Conservation (phyloP, 257 asterid species). For the Ehretia macrophylla region DNA sequence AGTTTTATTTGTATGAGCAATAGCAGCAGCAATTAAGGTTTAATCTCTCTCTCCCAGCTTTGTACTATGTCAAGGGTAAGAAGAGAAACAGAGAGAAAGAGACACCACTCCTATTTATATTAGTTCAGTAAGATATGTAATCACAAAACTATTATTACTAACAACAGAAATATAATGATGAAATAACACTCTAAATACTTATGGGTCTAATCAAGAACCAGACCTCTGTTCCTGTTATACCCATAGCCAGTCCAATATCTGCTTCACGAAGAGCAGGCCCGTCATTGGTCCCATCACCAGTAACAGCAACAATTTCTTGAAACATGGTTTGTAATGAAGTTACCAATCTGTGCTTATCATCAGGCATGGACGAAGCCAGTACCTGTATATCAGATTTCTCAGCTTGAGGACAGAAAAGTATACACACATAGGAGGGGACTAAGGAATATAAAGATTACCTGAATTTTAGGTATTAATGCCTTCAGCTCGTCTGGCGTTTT, state of each 20-base stretch:
- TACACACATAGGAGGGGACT: neutral
- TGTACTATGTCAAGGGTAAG: no score
- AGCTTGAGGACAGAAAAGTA: neutral
- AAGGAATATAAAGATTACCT: constrained; percentile 38
- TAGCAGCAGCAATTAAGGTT: no score
- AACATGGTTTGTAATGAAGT: constrained; percentile 56
- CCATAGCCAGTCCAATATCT: constrained; percentile 48
- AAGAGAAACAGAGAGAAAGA: no score
- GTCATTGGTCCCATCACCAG: constrained; percentile 48
- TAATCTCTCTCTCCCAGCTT: no score
- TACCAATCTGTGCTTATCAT: constrained; percentile 77
- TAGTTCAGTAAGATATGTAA: no score
- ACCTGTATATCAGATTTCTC: constrained; percentile 39
- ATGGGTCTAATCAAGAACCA: neutral
- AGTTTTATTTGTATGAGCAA: no score
- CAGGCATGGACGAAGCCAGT: constrained; percentile 94
- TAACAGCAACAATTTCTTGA: constrained; percentile 81
- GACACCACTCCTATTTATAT: no score
- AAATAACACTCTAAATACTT: no score
- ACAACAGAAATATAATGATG: neutral
- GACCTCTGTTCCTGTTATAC: constrained; percentile 52
- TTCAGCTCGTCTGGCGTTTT: constrained; percentile 60
- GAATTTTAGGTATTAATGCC: constrained; percentile 63
- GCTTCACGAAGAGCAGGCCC: constrained; percentile 46
- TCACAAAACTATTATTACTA: no score